Evolutionary conservation across 108 stramenopile genomes (phyloP).

Genomic region (Nitzschia palea): DNA sequence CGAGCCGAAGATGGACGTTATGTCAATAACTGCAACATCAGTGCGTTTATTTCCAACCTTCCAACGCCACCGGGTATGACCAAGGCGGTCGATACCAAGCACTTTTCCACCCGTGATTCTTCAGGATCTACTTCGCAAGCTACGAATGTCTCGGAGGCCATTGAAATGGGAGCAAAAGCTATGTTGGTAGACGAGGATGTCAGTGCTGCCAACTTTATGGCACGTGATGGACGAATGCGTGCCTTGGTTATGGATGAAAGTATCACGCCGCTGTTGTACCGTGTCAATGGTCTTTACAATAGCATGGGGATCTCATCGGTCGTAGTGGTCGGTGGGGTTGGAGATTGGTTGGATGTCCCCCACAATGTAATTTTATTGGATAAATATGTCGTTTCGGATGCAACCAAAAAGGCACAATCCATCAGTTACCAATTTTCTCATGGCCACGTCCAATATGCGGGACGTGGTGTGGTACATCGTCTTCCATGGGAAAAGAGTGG

Average conservation of each 20-base stretch:
- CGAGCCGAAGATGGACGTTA: slow-evolving; percentile 95
- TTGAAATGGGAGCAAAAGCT: slow-evolving; percentile 81
- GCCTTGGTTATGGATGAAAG: slow-evolving; percentile 91
- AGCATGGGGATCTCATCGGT: slow-evolving; percentile 81
- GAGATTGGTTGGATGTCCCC: slow-evolving; percentile 95
- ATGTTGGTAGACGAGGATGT: slow-evolving; percentile 95
- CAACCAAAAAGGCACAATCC: slow-evolving; percentile 75
- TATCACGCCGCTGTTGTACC: slow-evolving; percentile 92
- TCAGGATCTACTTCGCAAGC: slow-evolving; percentile 93
- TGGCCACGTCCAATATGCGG: slow-evolving; percentile 91
- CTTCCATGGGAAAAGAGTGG: slow-evolving; percentile 72
- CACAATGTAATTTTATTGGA: slow-evolving; percentile 88
- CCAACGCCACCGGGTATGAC: slow-evolving; percentile 48
- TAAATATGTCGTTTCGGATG: slow-evolving; percentile 85
- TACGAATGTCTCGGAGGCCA: slow-evolving; percentile 86
- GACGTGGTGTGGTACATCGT: slow-evolving; percentile 86
- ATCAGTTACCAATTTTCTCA: slow-evolving; percentile 84
- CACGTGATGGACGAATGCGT: slow-evolving; percentile 91
- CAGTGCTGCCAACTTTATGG: slow-evolving; percentile 96
- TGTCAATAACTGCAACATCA: slow-evolving; percentile 84
- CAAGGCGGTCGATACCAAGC: slow-evolving; percentile 47
- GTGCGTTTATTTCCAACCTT: slow-evolving; percentile 91
- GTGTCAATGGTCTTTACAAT: slow-evolving; percentile 80
- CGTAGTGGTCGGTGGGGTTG: slow-evolving; percentile 96
- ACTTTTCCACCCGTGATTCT: slow-evolving; percentile 85